Evolutionary conservation across 495 filamentous ascomycete species (phyloP), one percentile per base, ranked within the genome.

Genomic region (Umbilicaria muhlenbergii): DNA sequence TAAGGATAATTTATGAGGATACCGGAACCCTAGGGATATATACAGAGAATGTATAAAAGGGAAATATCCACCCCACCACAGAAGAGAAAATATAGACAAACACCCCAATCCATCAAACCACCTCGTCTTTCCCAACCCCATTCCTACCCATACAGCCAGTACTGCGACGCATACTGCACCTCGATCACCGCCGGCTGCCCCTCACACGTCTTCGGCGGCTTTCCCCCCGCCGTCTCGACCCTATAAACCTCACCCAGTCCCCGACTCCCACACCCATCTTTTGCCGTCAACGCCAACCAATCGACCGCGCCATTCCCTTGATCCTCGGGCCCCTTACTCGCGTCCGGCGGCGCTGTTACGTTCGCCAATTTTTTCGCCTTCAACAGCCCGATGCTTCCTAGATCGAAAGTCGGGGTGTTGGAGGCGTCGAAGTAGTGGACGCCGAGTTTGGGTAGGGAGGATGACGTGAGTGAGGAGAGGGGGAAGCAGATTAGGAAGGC

Each of bases 161-260:
- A 87, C 55, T 74, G 71, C 0, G 81, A 73, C 0, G 78, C 62
- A 58, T 86, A 87, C 11, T 73, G 67, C 4, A 83, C 68, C 51
- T 67, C 55, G 24, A 69, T 54, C 0, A 62, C 63, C 1, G 49
- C 54, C 1, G 58, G 35, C 34, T 61, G 56, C 4, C 59, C 58
- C 24, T 54, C 48, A 44, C 66, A 70, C 11, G 68, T 77, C n/a
- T 60, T 41, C 36, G 69, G 66, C 7, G 73, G 41, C 24, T 51
- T 53, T 15, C 81, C 82, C n/a, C 76, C 76, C 11, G 74, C 74
- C 1, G 81, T 86, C 42, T 73, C 55, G 15, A 86, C 73, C 32
- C 82, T 71, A 54, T 83, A 86, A 3, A 83, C 76, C 33, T 69
- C 55, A 48, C 62, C 58, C 10, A 71, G 34, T 34, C 67, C 75